A percentile compares a stretch with the other conserved stretches of the same genome.
Evolutionary conservation across 2,329 filamentous ascomycete species (phyloP).

Genomic region (Colletotrichum zoysiae): DNA sequence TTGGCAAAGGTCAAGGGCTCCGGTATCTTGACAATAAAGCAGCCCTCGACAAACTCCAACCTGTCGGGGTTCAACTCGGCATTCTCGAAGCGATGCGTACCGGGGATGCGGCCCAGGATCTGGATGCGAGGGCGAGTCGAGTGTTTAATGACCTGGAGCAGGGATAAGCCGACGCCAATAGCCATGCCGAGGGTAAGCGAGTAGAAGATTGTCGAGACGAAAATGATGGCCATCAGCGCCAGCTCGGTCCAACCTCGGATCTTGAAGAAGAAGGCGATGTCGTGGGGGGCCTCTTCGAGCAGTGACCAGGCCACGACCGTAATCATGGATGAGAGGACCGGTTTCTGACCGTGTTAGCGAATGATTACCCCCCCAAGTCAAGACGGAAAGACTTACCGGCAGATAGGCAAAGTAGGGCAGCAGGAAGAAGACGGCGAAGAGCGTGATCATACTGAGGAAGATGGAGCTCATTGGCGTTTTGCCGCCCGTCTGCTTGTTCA

Average conservation of each 20-base stretch:
- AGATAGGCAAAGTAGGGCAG: conserved; percentile 95
- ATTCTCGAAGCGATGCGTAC: conserved; percentile 87
- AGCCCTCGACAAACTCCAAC: conserved; percentile 91
- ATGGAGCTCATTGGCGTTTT: conserved; percentile 95
- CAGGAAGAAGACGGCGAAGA: conserved; percentile 84
- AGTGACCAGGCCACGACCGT: conserved; percentile 94
- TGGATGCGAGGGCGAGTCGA: conserved; percentile 94
- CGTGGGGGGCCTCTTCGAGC: conserved; percentile 94
- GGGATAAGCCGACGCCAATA: conserved; percentile 89
- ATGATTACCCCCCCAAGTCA: neutral
- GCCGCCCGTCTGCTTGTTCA: conserved; percentile 92
- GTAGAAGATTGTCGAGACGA: conserved; percentile 93
- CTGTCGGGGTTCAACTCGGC: conserved; percentile 79
- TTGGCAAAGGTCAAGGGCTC: conserved; percentile 98
- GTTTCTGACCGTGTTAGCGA: conserved; percentile 72
- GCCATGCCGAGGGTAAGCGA: conserved; percentile 94
- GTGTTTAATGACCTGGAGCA: conserved; percentile 91
- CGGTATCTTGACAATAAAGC: conserved; percentile 96
- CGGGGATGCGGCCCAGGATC: conserved; percentile 90
- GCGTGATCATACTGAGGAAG: conserved; percentile 83
- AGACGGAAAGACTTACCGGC: conserved; percentile 72
- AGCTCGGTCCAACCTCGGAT: conserved; percentile 91
- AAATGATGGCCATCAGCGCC: conserved; percentile 88
- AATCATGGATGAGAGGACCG: conserved; percentile 92
- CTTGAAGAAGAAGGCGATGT: conserved; percentile 88